A percentile compares a stretch with the other conserved stretches of the same genome.
Conservation (phyloP, 208 protist genomes). For the Acanthamoeba sp. region DNA sequence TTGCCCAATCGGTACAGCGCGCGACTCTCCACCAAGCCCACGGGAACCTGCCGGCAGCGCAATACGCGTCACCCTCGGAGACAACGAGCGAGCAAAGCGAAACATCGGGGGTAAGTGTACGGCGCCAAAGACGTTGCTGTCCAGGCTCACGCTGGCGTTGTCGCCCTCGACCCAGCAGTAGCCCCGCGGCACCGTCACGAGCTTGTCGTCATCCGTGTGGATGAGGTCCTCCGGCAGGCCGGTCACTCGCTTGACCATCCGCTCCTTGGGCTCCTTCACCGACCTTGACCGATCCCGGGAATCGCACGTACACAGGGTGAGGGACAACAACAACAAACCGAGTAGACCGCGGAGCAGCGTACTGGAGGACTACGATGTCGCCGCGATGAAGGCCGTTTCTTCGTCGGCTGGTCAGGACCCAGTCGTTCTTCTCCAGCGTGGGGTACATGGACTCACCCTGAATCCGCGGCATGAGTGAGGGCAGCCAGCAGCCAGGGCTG, state of each 20-base stretch:
- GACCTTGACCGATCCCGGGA: background rate
- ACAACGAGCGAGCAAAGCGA: too few species aligned
- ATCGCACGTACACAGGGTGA: background rate
- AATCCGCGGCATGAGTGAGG: background rate
- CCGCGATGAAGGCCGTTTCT: background rate
- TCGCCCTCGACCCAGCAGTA: slow-evolving; percentile 72
- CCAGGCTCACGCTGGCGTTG: slow-evolving; percentile 55
- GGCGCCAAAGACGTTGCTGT: slow-evolving; percentile 60
- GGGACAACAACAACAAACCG: background rate
- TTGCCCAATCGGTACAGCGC: background rate
- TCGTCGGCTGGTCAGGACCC: background rate
- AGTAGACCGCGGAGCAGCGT: background rate
- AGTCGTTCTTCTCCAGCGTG: slow-evolving; percentile 32
- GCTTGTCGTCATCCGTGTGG: background rate
- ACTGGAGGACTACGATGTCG: slow-evolving; percentile 49
- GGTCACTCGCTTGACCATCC: slow-evolving; percentile 41
- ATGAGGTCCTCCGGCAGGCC: slow-evolving; percentile 28
- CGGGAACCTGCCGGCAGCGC: background rate
- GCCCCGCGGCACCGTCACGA: slow-evolving; percentile 28
- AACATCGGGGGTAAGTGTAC: too few species aligned
- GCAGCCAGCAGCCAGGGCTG: too few species aligned
- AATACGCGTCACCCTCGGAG: too few species aligned
- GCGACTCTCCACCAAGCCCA: background rate
- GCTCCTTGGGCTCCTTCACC: background rate
- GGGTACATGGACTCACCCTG: slow-evolving; percentile 44